phyloP scores from a whole-genome alignment of 2,329 filamentous ascomycete species.

The Xylariaceae sp. region DNA sequence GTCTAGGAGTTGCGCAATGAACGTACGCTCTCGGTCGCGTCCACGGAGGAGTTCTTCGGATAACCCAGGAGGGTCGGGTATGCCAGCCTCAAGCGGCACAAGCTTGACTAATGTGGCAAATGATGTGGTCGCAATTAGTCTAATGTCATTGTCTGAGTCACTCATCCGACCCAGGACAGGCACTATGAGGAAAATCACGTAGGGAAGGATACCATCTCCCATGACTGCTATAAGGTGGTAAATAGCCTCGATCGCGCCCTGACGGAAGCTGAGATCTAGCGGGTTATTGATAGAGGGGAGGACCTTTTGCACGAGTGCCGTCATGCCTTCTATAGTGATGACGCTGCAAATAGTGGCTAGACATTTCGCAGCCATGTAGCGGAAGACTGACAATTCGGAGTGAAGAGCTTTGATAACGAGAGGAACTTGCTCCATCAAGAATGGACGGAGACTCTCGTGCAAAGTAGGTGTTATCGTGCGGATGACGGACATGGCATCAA shows the following conservation, averaged over 20 bases:
- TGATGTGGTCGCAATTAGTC: constrained; percentile 90
- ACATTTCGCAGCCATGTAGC: constrained; percentile 96
- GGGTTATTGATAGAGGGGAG: constrained; percentile 89
- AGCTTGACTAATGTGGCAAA: constrained; percentile 97
- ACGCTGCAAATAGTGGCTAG: constrained; percentile 97
- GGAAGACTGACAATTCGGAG: constrained; percentile 84
- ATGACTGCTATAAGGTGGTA: constrained; percentile 98
- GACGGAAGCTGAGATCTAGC: constrained; percentile 80
- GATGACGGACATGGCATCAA: constrained; percentile 90
- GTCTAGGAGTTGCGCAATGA: constrained; percentile 94
- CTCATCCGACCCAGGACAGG: constrained; percentile 97
- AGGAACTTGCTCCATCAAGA: constrained; percentile 80
- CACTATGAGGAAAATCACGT: constrained; percentile 98
- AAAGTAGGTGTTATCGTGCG: constrained; percentile 92
- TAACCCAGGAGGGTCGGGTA: constrained; percentile 90
- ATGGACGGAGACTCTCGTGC: constrained; percentile 69
- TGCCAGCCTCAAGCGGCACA: constrained; percentile 93
- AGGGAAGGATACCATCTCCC: constrained; percentile 93
- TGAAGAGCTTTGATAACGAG: constrained; percentile 84
- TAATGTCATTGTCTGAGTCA: constrained; percentile 93
- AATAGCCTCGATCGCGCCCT: constrained; percentile 91
- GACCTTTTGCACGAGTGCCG: constrained; percentile 88
- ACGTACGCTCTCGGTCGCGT: constrained; percentile 89
- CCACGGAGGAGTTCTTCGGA: constrained; percentile 86
- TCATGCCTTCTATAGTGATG: constrained; percentile 93